These are phyloP conservation scores for Starmerella riodocensis DNA, from an alignment of 805 yeast species.

Conservation along the genomic window DNA sequence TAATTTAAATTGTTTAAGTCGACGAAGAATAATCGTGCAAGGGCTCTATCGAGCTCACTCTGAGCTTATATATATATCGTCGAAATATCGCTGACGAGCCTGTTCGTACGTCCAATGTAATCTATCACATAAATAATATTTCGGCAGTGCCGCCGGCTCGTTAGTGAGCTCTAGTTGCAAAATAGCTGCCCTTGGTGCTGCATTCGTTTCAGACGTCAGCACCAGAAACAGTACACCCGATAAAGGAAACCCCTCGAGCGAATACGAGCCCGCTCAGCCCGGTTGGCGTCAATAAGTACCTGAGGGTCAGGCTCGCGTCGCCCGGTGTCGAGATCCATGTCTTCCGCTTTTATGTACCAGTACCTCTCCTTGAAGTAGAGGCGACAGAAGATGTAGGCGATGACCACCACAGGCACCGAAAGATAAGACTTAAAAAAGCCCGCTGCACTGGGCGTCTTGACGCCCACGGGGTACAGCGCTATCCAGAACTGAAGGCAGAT, in stretches of 20 bases:
- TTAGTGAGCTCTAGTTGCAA: too few species aligned
- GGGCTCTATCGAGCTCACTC: too few species aligned
- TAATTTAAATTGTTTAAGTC: too few species aligned
- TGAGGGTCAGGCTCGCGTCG: slow-evolving; percentile 16
- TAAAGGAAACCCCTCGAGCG: slow-evolving; percentile 1
- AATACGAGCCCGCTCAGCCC: slow-evolving; percentile 11
- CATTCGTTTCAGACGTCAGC: too few species aligned
- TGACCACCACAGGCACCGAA: slow-evolving; percentile 34
- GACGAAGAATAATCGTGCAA: too few species aligned
- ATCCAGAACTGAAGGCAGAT: slow-evolving; percentile 70
- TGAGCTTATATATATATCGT: too few species aligned
- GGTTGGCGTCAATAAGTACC: slow-evolving; percentile 9
- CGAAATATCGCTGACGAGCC: too few species aligned
- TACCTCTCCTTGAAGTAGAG: slow-evolving; percentile 12
- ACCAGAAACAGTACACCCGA: slow-evolving; percentile 18
- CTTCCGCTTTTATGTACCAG: slow-evolving; percentile 10
- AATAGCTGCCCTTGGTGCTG: too few species aligned
- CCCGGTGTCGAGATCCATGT: slow-evolving; percentile 18
- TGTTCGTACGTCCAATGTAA: too few species aligned
- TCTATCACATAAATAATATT: too few species aligned
- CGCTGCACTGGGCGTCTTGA: slow-evolving; percentile 26
- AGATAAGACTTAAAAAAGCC: slow-evolving; percentile 42
- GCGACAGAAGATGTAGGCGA: slow-evolving; percentile 10
- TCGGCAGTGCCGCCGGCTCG: too few species aligned
- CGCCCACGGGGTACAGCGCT: slow-evolving; percentile 56